phyloP scores from a whole-genome alignment of 768 basidiomycete genomes.

The Thelephora ganbajun region DNA sequence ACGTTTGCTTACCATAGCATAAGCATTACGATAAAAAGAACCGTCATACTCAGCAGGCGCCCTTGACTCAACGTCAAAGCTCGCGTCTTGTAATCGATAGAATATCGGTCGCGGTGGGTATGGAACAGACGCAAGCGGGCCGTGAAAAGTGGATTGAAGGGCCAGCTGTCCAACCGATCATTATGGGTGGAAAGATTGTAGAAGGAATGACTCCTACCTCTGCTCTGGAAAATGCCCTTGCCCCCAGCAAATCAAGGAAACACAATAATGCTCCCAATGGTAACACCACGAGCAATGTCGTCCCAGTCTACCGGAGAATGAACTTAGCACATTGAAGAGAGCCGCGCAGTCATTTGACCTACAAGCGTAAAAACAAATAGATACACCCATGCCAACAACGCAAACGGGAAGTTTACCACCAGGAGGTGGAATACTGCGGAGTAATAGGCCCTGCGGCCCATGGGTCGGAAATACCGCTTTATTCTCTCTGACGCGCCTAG shows the following conservation, averaged over 20 bases:
- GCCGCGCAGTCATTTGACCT: conserved; percentile 14
- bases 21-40: conserved; percentile 72
- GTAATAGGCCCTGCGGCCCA: conserved; percentile 44
- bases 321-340: conserved; percentile 1
- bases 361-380: conserved; percentile 74
- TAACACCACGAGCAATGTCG: conserved; percentile 64
- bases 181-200: not conserved
- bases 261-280: conserved; percentile 68
- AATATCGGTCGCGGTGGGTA: conserved; percentile 66
- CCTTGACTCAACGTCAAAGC: conserved; percentile 37
- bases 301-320: conserved; percentile 41
- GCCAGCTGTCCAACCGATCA: conserved; percentile 27
- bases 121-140: conserved; percentile 47
- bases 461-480: conserved; percentile 52
- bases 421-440: conserved; percentile 53
- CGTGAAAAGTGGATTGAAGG: conserved; percentile 59
- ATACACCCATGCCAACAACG: conserved; percentile 65
- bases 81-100: conserved; percentile 41
- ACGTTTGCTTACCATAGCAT: conserved; percentile 50
- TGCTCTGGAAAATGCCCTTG: conserved; percentile 52
- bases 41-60: conserved; percentile 29
- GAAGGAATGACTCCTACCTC: conserved; percentile 31
- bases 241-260: conserved; percentile 66
- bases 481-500: conserved; percentile 16
- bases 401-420: conserved; percentile 68